phyloP scores from a whole-genome alignment of 257 asterid species.

The Leonotis leonurus region DNA sequence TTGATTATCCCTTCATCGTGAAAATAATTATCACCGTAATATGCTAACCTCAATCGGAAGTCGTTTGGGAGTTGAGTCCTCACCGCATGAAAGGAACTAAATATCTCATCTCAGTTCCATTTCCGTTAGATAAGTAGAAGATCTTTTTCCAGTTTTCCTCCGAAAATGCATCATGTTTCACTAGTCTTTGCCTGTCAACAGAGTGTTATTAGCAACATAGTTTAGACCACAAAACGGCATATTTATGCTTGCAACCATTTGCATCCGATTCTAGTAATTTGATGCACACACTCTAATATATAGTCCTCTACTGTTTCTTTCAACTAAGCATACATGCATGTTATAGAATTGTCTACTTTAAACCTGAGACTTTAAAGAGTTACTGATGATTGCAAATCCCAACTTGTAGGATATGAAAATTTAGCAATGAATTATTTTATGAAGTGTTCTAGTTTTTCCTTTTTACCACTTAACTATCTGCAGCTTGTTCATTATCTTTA shows the following conservation, averaged over 20 bases:
- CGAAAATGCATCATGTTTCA: conserved; percentile 62
- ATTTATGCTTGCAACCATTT: neutral
- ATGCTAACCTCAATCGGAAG: neutral
- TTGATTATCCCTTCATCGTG: neutral
- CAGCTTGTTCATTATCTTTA: neutral
- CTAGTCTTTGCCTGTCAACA: conserved; percentile 75
- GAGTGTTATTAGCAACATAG: neutral
- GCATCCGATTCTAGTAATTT: neutral
- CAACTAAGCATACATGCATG: neutral
- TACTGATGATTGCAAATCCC: neutral
- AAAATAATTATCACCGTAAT: neutral
- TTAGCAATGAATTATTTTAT: neutral
- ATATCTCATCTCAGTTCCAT: conserved; percentile 86
- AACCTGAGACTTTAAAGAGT: neutral
- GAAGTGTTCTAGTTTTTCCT: neutral
- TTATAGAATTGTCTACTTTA: neutral
- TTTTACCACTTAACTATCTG: neutral
- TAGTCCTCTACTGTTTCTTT: neutral
- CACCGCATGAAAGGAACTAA: conserved; percentile 82
- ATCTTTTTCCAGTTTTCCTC: conserved; percentile 97
- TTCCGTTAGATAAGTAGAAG: conserved; percentile 80
- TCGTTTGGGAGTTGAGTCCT: conserved; percentile 2
- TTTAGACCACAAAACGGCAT: neutral
- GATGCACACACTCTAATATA: neutral
- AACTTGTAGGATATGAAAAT: neutral